A percentile compares a stretch with the other conserved stretches of the same genome.
phyloP scores from a whole-genome alignment of 495 filamentous ascomycete genomes.

The Podospora conica region DNA sequence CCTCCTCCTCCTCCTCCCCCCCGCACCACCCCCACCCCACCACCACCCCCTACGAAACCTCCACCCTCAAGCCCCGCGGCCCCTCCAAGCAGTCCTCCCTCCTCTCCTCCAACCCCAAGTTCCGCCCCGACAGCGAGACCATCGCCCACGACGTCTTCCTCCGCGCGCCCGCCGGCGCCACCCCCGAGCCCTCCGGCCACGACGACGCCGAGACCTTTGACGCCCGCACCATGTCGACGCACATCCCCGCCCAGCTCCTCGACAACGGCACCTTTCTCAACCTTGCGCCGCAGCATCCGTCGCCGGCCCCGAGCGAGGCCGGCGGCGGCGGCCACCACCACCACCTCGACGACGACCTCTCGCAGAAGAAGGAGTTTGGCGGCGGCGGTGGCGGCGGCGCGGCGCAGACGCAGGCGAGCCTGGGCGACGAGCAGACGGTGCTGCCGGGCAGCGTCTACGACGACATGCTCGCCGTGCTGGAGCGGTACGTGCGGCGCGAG shows the following conservation, averaged over 20 bases:
- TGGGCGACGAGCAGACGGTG: slow-evolving; percentile 11
- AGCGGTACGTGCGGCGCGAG: slow-evolving; percentile 62
- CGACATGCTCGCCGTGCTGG: slow-evolving; percentile 61
- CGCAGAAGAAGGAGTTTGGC: slow-evolving; percentile 15
- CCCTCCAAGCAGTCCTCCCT: background rate
- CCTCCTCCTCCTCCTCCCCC: background rate
- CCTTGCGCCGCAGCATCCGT: slow-evolving; percentile 9
- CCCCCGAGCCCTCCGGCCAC: slow-evolving; percentile 16
- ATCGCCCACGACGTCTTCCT: background rate
- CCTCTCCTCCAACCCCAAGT: background rate
- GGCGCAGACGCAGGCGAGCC: slow-evolving; percentile 25
- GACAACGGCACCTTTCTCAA: slow-evolving; percentile 46
- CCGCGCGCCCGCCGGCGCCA: slow-evolving; percentile 7
- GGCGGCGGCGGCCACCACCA: slow-evolving; percentile 21
- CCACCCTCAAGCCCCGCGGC: slow-evolving; percentile 18
- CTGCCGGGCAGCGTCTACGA: slow-evolving; percentile 53
- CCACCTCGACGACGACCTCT: slow-evolving; percentile 4
- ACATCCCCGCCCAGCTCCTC: slow-evolving; percentile 71
- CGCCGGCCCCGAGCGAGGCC: slow-evolving; percentile 21
- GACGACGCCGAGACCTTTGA: slow-evolving; percentile 47
- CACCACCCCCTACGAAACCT: background rate
- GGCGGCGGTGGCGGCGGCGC: no score
- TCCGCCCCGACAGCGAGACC: slow-evolving; percentile 7
- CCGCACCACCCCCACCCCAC: background rate
- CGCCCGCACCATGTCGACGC: slow-evolving; percentile 47